phyloP scores from a whole-genome alignment of 2,329 filamentous ascomycete species.

The Claviceps capensis region DNA sequence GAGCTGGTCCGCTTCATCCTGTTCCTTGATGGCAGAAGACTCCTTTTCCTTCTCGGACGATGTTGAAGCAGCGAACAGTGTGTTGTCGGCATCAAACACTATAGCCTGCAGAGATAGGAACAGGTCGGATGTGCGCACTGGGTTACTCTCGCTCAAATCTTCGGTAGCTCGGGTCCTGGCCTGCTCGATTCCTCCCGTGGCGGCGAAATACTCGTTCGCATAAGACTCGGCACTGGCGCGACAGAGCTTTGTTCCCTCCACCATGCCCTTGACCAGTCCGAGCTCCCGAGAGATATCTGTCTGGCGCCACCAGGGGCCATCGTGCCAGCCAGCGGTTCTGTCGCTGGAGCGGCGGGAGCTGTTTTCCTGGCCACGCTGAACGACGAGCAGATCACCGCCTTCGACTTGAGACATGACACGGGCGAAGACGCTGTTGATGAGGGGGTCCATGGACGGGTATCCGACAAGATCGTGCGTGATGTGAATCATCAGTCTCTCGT shows the following conservation, averaged over 20 bases:
- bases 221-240: slow-evolving; percentile 82
- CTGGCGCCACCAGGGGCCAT: slow-evolving; percentile 93
- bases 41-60: slow-evolving; percentile 41
- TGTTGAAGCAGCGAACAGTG: slow-evolving; percentile 52
- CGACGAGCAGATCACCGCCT: slow-evolving; percentile 84
- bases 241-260: slow-evolving; percentile 83
- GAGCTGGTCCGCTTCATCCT: slow-evolving; percentile 43
- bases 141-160: slow-evolving; percentile 69
- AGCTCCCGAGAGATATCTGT: slow-evolving; percentile 57
- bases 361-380: slow-evolving; percentile 84
- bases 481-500: slow-evolving; percentile 94
- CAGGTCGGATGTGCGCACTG: slow-evolving; percentile 82
- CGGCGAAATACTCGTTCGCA: slow-evolving; percentile 68
- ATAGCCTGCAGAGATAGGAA: slow-evolving; percentile 94
- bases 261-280: slow-evolving; percentile 63
- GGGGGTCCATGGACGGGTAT: slow-evolving; percentile 85
- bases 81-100: slow-evolving; percentile 45
- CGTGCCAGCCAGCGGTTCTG: slow-evolving; percentile 61
- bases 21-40: slow-evolving; percentile 35
- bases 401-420: slow-evolving; percentile 99
- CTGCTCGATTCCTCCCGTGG: slow-evolving; percentile 64
- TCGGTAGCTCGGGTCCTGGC: slow-evolving; percentile 71
- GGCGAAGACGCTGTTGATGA: slow-evolving; percentile 83
- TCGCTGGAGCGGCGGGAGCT: slow-evolving; percentile 51
- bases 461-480: slow-evolving; percentile 91